Percentiles rank a stretch among this genome's conserved stretches.
Evolutionary conservation across 371 early-diverging fungal species (phyloP).

Genomic region (Entomophthora muscae): DNA sequence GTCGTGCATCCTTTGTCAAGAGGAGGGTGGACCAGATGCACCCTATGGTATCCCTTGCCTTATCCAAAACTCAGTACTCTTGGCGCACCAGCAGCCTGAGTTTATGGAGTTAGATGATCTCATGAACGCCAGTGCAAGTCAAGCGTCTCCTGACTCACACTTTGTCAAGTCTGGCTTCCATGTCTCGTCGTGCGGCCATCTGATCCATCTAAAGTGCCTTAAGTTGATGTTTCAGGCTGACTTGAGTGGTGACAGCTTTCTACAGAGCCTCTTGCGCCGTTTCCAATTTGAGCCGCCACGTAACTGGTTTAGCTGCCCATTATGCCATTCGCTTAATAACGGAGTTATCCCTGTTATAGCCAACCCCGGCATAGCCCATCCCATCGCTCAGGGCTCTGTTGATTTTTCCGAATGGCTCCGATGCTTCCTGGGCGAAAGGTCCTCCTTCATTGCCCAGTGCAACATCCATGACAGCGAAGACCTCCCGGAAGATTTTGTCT

Average conservation of each 20-base stretch:
- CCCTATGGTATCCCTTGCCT: constrained; percentile 72
- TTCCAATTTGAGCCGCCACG: not conserved
- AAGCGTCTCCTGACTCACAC: constrained; percentile 30
- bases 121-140: constrained; percentile 13
- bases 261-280: not conserved
- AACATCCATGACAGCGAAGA: not conserved
- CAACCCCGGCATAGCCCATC: constrained; percentile 24
- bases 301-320: constrained; percentile 52
- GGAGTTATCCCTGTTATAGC: constrained; percentile 43
- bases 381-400: constrained; percentile 9
- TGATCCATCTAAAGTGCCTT: constrained; percentile 88
- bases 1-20: constrained; percentile 91
- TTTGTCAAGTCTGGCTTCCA: constrained; percentile 39
- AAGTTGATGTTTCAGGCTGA: constrained; percentile 8
- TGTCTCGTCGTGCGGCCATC: constrained; percentile 83
- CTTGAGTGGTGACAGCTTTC: not conserved
- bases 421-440: not conserved
- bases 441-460: not conserved
- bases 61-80: constrained; percentile 55
- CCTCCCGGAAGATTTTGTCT: not conserved
- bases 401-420: not conserved
- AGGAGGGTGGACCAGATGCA: constrained; percentile 50
- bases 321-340: constrained; percentile 90
- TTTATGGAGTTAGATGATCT: constrained; percentile 15
- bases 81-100: constrained; percentile 43